These are phyloP conservation scores for Naematelia aurantialba DNA, from an alignment of 768 basidiomycete genomes.

Conservation along the genomic window DNA sequence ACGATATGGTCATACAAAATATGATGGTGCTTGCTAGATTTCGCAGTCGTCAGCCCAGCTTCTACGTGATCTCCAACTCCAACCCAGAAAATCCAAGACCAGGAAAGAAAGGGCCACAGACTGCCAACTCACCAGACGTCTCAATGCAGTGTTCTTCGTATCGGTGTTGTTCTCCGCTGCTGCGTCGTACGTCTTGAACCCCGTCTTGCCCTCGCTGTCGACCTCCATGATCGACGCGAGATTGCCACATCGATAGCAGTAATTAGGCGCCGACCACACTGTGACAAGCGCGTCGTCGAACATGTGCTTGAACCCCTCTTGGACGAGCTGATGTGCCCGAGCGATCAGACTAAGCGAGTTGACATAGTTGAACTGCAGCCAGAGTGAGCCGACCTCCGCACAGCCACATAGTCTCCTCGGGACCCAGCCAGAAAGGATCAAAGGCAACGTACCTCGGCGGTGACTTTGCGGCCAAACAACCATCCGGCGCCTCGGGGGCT, in stretches of 20 bases:
- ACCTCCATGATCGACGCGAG: constrained; percentile 86
- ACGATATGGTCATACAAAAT: constrained; percentile 35
- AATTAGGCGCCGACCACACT: constrained; percentile 51
- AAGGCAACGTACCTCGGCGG: constrained; percentile 66
- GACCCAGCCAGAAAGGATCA: background rate
- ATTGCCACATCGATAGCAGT: constrained; percentile 65
- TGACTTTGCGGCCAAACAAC: constrained; percentile 84
- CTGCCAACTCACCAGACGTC: constrained; percentile 73
- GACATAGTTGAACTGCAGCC: constrained; percentile 79
- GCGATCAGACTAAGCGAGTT: constrained; percentile 84
- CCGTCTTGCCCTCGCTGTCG: constrained; percentile 58
- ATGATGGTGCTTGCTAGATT: constrained; percentile 23
- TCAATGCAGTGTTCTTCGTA: constrained; percentile 65
- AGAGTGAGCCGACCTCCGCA: background rate
- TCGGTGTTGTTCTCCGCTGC: constrained; percentile 86
- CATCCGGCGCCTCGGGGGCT: constrained; percentile 95
- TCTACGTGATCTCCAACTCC: too few relatives aligned
- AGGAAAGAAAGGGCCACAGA: too few relatives aligned
- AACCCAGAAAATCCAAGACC: too few relatives aligned
- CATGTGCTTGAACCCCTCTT: constrained; percentile 52
- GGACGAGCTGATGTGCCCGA: constrained; percentile 89
- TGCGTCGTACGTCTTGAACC: constrained; percentile 79
- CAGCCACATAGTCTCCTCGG: background rate
- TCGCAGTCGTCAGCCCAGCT: too few relatives aligned
- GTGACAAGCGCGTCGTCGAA: constrained; percentile 48